Evolutionary conservation across 148 eudicot genomes (phyloP).

Genomic region (Rhododendron mucronatum): DNA sequence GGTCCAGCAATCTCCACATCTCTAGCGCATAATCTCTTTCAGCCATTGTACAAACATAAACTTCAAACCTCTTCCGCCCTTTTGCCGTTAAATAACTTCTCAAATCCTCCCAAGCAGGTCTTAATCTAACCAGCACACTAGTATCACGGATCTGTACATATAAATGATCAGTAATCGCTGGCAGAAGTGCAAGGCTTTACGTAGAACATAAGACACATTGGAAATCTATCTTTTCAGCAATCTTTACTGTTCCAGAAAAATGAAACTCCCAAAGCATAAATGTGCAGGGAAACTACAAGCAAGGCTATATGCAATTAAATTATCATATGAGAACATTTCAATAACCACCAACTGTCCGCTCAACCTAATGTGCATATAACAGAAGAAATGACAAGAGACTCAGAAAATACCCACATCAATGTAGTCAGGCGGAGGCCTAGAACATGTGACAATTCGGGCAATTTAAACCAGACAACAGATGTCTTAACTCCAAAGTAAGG

Average conservation of each 20-base stretch:
- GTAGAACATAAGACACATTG: neutral
- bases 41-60: constrained; percentile 97
- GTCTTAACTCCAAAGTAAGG: neutral
- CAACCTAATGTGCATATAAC: neutral
- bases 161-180: constrained; percentile 8
- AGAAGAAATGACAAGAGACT: neutral
- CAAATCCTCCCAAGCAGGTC: constrained; percentile 99
- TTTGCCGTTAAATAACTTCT: constrained; percentile 76
- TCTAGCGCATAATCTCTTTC: constrained; percentile 97
- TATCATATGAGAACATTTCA: neutral
- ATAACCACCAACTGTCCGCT: neutral
- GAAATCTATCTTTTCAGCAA: neutral
- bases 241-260: neutral
- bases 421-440: neutral
- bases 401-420: neutral
- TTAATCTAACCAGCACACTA: constrained; percentile 87
- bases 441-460: neutral
- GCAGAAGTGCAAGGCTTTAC: neutral
- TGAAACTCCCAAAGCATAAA: neutral
- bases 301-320: neutral
- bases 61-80: constrained; percentile 96
- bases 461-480: neutral
- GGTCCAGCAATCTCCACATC: constrained; percentile 98
- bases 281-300: neutral
- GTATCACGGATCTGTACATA: constrained; percentile 83